Base-by-base conservation (phyloP, 2,329 filamentous ascomycete genomes). In the Xylaria digitata region DNA sequence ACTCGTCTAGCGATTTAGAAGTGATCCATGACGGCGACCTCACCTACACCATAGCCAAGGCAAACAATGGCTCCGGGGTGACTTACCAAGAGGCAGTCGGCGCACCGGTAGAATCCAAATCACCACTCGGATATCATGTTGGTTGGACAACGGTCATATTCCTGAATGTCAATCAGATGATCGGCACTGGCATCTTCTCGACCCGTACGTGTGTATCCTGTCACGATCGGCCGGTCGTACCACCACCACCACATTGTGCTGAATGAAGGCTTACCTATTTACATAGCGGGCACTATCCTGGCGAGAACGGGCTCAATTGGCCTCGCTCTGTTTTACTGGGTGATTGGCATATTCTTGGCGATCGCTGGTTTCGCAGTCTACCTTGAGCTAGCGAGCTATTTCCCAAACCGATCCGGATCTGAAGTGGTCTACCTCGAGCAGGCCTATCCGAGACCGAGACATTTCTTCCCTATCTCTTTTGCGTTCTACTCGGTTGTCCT, bases 371-470 rank as follows among this genome's bases (percentile, higher is more conserved):
- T 87, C 7, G 77, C 80, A 0, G 81, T 87, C 9, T 87, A 87
- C 68, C 81, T 87, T 6, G 86, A 88, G 72, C 81, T 84, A 11
- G 82, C 84, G 0, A 81, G 83, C 1, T 87, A 84, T 68, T 88
- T 88, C 53, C 86, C 86, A 0, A 86, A 83, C 72, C 82, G 86
- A 34, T 87, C 84, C 0, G 86, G 86, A 0, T 81, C 82, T 2
- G 85, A 88, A 70, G 85, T 86, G 0, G 86, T 86, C 0, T 88
- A 88, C 66, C 79, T 88, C 1, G 86, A 89, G 70, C 86, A 88
- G 74, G 83, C 85, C 0, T 89, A 82, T 71, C 85, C 85, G 1
- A 80, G 85, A 15, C 86, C 86, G 2, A 83, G 81, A 65, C 87
- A 85, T 69, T 82, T 88, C 65, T 84, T 88, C 46, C 85, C 86